Evolutionary conservation across 257 asterid species (phyloP), one percentile per base, ranked within the genome.

Genomic region (Nicotiana benthamiana): DNA sequence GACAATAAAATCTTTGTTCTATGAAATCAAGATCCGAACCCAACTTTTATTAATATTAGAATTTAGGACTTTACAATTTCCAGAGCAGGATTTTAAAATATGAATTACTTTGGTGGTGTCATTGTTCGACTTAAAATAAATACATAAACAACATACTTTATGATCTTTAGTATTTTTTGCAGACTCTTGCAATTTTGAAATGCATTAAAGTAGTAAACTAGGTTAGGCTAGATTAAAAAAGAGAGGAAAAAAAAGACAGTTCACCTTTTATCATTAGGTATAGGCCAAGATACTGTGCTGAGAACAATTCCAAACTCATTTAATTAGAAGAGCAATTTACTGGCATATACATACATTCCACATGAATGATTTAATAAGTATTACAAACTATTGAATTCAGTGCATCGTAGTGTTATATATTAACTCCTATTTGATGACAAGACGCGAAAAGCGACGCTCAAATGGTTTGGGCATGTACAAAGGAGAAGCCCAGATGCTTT

Each of bases 1-100:
- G 57, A 70, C 77, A 43, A 70, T 10, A 43, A 43, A 70, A 70
- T 70, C 77, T 70, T 22, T 70, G 77, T 70, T 70, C 36, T 22
- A 70, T 70, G 57, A 20, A 70, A 40, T 22, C 12, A 43, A 40
- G 34, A 40, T 43, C 57, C 34, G 13, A 40, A 20, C 77, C 34
- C 57, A 70, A 20, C 57, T 10, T 10, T 67, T n/a, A 36, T 43
- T 22, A 70, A 43, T 36, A 36, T 40, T 70, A 40, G 20, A 20
- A 70, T 22, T 17, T 70, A 40, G 20, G 32, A 70, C 43, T 17
- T 70, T 20, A 18, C 57, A 68, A 20, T n/a, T 20, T 54, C 57
- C 57, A 4, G n/a, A 56, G 20, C 34, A 3, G 20, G 57, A 70
- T 22, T 43, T 40, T 4, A 12, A 67, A 40, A 70, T 43, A 22